Base-by-base conservation (phyloP, 2,329 filamentous ascomycete species). In the Fusarium mundagurra region DNA sequence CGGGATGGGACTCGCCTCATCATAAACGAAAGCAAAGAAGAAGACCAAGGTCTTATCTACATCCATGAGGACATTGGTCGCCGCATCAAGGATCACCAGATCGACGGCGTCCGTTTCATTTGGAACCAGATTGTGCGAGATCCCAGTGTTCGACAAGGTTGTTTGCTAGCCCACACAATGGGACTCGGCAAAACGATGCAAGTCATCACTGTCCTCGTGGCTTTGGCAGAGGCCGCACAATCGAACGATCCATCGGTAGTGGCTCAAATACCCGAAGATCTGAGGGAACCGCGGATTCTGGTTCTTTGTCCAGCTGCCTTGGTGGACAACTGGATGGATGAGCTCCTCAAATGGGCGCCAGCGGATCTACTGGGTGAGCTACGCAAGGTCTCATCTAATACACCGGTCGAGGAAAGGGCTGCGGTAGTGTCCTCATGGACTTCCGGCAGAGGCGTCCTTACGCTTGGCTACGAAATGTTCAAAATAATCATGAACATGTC, bases 171-270 rank as follows among this genome's bases (percentile, higher is more conserved):
- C 11, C 95, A 98, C 80, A 94, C 93, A 1, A 98, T 98, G 95
- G 95, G 95, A 4, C 84, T 98, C 6, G 95, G 95, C 22, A 98
- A 98, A 84, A 97, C 95, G 0, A 94, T 97, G 92, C 95, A 98
- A 83, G 90, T 94, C 11, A 94, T 98, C 67, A 93, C 94, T 2
- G 84, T 98, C n/a, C 87, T 98, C 11, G 88, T 93, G 22, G 91
- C 93, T 1, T 89, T 98, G 69, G 86, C 91, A 9, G 88, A 93
- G 74, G 90, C 94, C 7, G 87, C 90, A 8, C 80, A 80, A 27
- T 95, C 93, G 0, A 36, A 80, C 0, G 88, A 95, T 61, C 81
- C 83, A 2, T 81, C 84, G 0, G 83, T 96, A 11, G 82, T 82
- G 7, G 84, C 85, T 1, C 94, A 97, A 80, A 88, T 98, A 38